Percentiles rank a stretch among this genome's conserved stretches.
phyloP scores from a whole-genome alignment of 176 grass and related monocot species.

The Musa schizocarpa region DNA sequence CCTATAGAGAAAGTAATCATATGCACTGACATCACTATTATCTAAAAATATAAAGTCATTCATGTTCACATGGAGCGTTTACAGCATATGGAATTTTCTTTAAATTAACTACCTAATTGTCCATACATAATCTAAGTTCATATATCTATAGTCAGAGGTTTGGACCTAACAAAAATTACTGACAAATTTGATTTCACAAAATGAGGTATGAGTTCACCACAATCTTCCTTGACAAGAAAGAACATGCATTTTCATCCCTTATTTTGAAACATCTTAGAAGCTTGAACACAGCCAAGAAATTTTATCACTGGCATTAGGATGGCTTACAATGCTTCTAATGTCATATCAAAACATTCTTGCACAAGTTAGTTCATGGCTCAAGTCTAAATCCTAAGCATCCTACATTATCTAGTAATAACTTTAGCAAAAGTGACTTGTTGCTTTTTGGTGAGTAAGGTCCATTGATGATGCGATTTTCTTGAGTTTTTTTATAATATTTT shows the following conservation, averaged over 20 bases:
- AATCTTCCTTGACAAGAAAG: not conserved
- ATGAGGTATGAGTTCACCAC: not conserved
- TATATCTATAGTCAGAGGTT: not conserved
- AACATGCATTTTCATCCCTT: too few species aligned
- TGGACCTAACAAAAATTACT: too few species aligned
- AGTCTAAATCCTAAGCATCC: not conserved
- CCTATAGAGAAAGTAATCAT: conserved; percentile 33
- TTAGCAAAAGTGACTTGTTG: not conserved
- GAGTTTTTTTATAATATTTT: not conserved
- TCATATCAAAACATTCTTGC: not conserved
- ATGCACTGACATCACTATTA: not conserved
- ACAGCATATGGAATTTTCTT: not conserved
- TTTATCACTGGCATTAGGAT: too few species aligned
- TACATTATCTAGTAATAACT: not conserved
- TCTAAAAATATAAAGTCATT: too few species aligned
- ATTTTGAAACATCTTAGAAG: too few species aligned
- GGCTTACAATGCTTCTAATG: not conserved
- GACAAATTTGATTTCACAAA: not conserved
- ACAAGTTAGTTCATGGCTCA: not conserved
- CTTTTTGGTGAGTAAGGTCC: not conserved
- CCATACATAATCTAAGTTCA: not conserved
- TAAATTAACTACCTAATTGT: not conserved
- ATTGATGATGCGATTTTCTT: not conserved
- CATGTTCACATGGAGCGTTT: not conserved
- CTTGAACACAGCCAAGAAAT: too few species aligned